Evolutionary conservation across 208 protist species (phyloP).

Genomic region (Wallacemonas sp.): DNA sequence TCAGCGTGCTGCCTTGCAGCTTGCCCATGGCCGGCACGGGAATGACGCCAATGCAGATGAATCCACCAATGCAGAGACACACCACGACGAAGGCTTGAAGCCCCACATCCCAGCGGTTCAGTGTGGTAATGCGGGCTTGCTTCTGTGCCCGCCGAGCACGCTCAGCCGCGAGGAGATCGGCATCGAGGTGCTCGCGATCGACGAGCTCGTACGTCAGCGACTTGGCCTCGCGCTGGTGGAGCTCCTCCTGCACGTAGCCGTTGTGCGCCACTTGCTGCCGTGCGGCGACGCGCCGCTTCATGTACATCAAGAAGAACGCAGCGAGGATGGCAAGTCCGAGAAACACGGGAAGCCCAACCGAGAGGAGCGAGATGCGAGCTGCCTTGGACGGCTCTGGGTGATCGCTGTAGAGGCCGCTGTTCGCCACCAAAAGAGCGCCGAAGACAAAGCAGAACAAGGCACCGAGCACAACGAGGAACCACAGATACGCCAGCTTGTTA

Average conservation of each 20-base stretch:
- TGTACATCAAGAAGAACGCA: background rate
- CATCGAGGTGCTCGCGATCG: conserved; percentile 39
- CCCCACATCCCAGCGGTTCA: conserved; percentile 23
- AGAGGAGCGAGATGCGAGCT: conserved; percentile 12
- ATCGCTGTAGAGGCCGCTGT: conserved; percentile 18
- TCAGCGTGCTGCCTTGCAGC: conserved; percentile 43
- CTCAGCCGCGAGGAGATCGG: conserved; percentile 45
- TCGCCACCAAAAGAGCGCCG: conserved; percentile 42
- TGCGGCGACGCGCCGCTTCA: background rate
- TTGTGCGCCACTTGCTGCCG: background rate
- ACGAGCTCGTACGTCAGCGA: conserved; percentile 44
- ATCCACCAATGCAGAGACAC: conserved; percentile 32
- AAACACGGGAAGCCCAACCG: conserved; percentile 31
- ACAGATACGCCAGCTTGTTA: conserved; percentile 44
- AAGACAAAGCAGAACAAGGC: conserved; percentile 58
- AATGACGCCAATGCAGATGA: conserved; percentile 36
- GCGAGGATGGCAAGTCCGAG: conserved; percentile 27
- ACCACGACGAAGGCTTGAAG: conserved; percentile 30
- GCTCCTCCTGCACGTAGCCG: conserved; percentile 22
- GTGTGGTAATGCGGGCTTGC: conserved; percentile 16
- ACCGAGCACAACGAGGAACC: conserved; percentile 33
- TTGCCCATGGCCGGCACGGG: conserved; percentile 20
- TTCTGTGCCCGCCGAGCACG: conserved; percentile 24
- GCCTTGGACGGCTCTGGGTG: background rate
- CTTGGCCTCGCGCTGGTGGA: conserved; percentile 12